phyloP scores from a whole-genome alignment of 345 rosid genomes.

The Hypericum perforatum region DNA sequence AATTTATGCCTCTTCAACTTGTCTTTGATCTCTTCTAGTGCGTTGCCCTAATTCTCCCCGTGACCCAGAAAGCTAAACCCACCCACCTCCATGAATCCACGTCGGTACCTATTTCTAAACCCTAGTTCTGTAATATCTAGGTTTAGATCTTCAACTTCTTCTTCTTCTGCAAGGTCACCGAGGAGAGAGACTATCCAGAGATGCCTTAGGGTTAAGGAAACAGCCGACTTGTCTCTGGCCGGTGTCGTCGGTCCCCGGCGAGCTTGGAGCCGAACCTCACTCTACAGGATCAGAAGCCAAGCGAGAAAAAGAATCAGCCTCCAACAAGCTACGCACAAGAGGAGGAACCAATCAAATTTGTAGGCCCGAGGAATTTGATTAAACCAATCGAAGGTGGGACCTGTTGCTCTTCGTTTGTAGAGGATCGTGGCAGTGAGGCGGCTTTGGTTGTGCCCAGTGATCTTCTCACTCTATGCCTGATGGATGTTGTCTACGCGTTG shows the following conservation, averaged over 20 bases:
- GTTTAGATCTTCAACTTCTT: slow-evolving; percentile 14
- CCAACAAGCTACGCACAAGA: too few relatives aligned
- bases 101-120: slow-evolving; percentile 3
- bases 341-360: too few relatives aligned
- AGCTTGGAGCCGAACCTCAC: slow-evolving; percentile 33
- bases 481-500: too few relatives aligned
- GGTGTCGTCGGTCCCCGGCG: slow-evolving; percentile 20
- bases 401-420: too few relatives aligned
- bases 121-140: slow-evolving; percentile 27
- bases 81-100: slow-evolving; percentile 20
- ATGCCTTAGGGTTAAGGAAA: slow-evolving; percentile 28
- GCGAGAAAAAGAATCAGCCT: not conserved
- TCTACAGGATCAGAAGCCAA: slow-evolving; percentile 15
- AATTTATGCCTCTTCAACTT: too few relatives aligned
- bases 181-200: slow-evolving; percentile 14
- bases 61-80: not conserved
- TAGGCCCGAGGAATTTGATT: too few relatives aligned
- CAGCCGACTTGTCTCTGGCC: slow-evolving; percentile 37
- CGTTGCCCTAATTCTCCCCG: slow-evolving; percentile 1
- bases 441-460: too few relatives aligned
- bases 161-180: too few relatives aligned
- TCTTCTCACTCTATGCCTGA: too few relatives aligned
- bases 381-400: too few relatives aligned
- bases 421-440: too few relatives aligned
- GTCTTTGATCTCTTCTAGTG: slow-evolving; percentile 11